phyloP scores from a whole-genome alignment of 208 protist species.

The Lotmaria passim region DNA sequence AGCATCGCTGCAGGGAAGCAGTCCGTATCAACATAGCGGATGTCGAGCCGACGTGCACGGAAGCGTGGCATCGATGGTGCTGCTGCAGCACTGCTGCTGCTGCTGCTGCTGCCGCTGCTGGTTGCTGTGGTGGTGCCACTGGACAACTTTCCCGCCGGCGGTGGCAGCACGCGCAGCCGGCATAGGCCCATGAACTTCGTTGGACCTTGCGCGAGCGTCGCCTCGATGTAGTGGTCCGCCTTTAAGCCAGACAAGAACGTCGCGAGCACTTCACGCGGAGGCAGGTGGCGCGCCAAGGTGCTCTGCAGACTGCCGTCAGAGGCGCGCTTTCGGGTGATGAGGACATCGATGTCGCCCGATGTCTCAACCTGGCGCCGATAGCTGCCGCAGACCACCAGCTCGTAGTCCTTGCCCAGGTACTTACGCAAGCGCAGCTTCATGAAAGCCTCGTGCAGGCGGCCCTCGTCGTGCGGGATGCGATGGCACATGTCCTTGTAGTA shows the following conservation, averaged over 20 bases:
- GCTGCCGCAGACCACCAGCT: constrained; percentile 82
- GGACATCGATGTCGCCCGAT: constrained; percentile 88
- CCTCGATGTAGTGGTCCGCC: constrained; percentile 80
- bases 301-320: constrained; percentile 2
- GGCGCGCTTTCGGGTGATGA: constrained; percentile 68
- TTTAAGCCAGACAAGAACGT: constrained; percentile 65
- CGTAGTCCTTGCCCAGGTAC: constrained; percentile 73
- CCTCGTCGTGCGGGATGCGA: constrained; percentile 83
- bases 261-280: constrained; percentile 54
- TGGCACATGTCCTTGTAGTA: constrained; percentile 85
- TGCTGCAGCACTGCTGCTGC: not conserved
- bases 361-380: constrained; percentile 65
- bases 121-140: not conserved
- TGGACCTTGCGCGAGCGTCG: constrained; percentile 74
- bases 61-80: constrained; percentile 34
- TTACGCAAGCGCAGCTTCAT: constrained; percentile 76
- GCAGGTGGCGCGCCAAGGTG: constrained; percentile 1
- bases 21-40: constrained; percentile 82
- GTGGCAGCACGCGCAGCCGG: constrained; percentile 47
- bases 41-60: constrained; percentile 79
- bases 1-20: constrained; percentile 86
- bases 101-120: not conserved
- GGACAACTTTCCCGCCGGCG: constrained; percentile 7
- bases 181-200: constrained; percentile 93
- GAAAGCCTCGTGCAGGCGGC: constrained; percentile 80